Evolutionary conservation across 331 rosid genomes (phyloP).

Genomic region (Rosa hybrid): DNA sequence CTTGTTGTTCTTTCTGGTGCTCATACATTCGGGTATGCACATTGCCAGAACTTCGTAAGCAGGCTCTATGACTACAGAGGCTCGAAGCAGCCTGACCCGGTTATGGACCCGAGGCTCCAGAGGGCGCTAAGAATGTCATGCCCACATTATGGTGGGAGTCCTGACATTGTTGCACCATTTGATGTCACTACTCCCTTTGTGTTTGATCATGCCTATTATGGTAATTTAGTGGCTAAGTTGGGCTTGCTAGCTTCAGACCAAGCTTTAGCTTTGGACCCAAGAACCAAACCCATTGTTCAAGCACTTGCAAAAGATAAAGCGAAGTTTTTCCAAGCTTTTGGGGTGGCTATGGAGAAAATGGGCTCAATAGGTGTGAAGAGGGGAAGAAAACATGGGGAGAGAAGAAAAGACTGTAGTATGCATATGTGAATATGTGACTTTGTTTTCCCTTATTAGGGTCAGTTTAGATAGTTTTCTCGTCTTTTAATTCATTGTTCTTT

Average conservation of each 20-base stretch:
- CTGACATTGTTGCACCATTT: conserved; percentile 72
- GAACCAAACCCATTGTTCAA: conserved; percentile 60
- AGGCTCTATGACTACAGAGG: conserved; percentile 64
- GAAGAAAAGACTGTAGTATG: conserved; percentile 57
- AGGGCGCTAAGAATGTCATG: conserved; percentile 73
- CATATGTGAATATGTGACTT: conserved; percentile 30
- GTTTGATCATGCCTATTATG: conserved; percentile 84
- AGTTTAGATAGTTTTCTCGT: background rate
- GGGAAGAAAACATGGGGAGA: conserved; percentile 76
- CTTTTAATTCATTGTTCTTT: background rate
- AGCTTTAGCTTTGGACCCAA: conserved; percentile 59
- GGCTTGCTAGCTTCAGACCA: conserved; percentile 84
- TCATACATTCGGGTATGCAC: conserved; percentile 86
- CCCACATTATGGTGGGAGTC: conserved; percentile 68
- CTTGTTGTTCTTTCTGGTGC: conserved; percentile 89
- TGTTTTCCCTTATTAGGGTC: background rate
- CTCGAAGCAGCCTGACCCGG: conserved; percentile 62
- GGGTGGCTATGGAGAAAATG: conserved; percentile 76
- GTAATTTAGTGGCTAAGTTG: conserved; percentile 59
- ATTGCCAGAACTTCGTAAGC: conserved; percentile 61
- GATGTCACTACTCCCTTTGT: conserved; percentile 81
- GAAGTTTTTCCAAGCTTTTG: conserved; percentile 75
- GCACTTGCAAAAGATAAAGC: conserved; percentile 64
- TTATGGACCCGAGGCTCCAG: conserved; percentile 56
- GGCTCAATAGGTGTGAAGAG: conserved; percentile 66